A percentile compares a stretch with the other conserved stretches of the same genome.
Evolutionary conservation across 495 filamentous ascomycete genomes (phyloP).

Genomic region (Penicillium cosmopolitanum): DNA sequence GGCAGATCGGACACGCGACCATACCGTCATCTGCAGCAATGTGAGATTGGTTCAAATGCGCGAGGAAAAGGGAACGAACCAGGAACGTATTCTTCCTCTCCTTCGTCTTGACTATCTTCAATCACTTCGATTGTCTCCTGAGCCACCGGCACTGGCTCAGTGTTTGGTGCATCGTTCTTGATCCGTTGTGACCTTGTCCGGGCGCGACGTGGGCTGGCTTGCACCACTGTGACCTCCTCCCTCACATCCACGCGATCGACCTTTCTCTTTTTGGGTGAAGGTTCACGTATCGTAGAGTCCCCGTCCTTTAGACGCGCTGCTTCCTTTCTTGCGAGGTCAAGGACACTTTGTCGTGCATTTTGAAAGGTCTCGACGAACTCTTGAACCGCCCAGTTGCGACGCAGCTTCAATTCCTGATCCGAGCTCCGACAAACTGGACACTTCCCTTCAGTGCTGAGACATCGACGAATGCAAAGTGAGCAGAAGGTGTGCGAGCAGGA

Average conservation of each 20-base stretch:
- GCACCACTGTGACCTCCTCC: constrained; percentile 13
- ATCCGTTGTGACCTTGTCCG: constrained; percentile 42
- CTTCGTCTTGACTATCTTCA: constrained; percentile 45
- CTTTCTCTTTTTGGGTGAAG: constrained; percentile 49
- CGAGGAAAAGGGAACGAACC: constrained; percentile 14
- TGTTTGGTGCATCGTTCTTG: neutral
- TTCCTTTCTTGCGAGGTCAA: constrained; percentile 61
- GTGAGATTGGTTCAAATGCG: constrained; percentile 31
- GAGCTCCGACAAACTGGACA: constrained; percentile 80
- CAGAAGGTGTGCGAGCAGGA: constrained; percentile 96
- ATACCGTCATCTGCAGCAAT: constrained; percentile 65
- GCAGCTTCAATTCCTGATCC: constrained; percentile 81
- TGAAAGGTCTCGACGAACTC: constrained; percentile 83
- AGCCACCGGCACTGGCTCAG: neutral
- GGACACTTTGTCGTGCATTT: constrained; percentile 60
- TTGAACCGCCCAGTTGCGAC: constrained; percentile 80
- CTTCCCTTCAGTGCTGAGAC: constrained; percentile 75
- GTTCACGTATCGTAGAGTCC: constrained; percentile 21
- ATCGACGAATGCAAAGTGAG: constrained; percentile 88
- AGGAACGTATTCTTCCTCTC: constrained; percentile 33
- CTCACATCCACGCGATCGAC: constrained; percentile 37
- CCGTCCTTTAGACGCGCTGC: constrained; percentile 21
- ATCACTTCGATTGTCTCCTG: constrained; percentile 29
- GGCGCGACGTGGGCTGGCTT: constrained; percentile 31
- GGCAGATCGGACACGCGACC: constrained; percentile 82